Base-by-base conservation (phyloP, 805 yeast genomes). In the Ogataea ganodermae region DNA sequence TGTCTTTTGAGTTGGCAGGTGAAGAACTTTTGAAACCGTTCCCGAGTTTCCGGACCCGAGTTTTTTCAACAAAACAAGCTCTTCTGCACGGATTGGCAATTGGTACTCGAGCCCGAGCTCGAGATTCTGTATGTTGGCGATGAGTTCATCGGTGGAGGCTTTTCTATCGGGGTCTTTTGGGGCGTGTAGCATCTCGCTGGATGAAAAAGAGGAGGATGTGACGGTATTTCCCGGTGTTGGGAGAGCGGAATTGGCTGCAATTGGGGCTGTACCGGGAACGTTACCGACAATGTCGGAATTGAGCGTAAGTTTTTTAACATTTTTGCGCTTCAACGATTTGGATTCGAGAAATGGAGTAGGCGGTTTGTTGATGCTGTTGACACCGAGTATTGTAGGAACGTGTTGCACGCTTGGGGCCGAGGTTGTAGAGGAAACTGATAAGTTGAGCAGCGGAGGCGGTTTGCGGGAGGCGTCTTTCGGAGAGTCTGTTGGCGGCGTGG, bases 41-140 rank as follows among this genome's bases (percentile, higher is more conserved):
- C 99, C 99, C 10, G 96, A 89, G 63, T 89, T 91, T 10, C 99
- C 99, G 23, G 89, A 78, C 8, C 99, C 99, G 42, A 94, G 73
- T 51, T 82, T 83, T 50, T 88, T 83, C 44, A 94, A 65, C 27
- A 83, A 80, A 13, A 90, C 79, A 21, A 94, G 67, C 60, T 94
- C 97, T 35, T 81, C 81, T 35, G 76, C 76, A 45, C 74, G 74
- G 39, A 83, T 71, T 43, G 76, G 73, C 31, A 78, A 66, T 44
- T 75, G 74, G 55, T 77, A 77, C 56, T 79, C 83, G 36, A 80
- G 69, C 1, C 84, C 81, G 3, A 80, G 59, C 52, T 79, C 80
- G 24, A 77, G 63, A 51, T 73, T 75, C 38, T 76, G 75, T 44
- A 79, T 68, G 47, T 70, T 75, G 38, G 71, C 71, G 10, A 76